These are phyloP conservation scores for Hypoxylon intermedium DNA, from an alignment of 495 filamentous ascomycete genomes.

Conservation along the genomic window DNA sequence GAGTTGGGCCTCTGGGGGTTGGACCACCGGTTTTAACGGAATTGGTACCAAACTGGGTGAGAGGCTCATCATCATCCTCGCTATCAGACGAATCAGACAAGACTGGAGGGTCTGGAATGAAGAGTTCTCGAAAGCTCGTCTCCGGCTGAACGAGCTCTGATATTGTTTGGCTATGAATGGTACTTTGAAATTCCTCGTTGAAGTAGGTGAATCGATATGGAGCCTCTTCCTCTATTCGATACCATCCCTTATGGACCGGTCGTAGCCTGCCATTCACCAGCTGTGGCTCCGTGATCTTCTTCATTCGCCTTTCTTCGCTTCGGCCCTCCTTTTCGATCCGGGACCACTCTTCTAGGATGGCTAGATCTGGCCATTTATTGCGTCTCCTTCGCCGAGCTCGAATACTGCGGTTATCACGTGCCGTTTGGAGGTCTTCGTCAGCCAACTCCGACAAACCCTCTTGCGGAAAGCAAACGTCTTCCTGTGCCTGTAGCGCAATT, in stretches of 20 bases:
- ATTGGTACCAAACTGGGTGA: slow-evolving; percentile 9
- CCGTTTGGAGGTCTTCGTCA: slow-evolving; percentile 68
- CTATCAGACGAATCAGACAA: slow-evolving; percentile 68
- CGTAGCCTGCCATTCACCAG: slow-evolving; percentile 87
- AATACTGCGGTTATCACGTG: slow-evolving; percentile 33
- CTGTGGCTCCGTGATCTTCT: slow-evolving; percentile 92
- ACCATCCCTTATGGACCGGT: slow-evolving; percentile 81
- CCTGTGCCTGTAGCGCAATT: slow-evolving; percentile 65
- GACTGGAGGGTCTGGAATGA: slow-evolving; percentile 64
- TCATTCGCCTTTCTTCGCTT: slow-evolving; percentile 83
- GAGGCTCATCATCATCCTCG: slow-evolving; percentile 58
- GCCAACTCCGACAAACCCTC: slow-evolving; percentile 79
- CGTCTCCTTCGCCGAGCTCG: slow-evolving; percentile 61
- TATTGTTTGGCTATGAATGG: slow-evolving; percentile 93
- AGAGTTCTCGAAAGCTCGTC: slow-evolving; percentile 81
- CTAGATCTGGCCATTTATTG: slow-evolving; percentile 65
- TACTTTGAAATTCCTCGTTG: slow-evolving; percentile 93
- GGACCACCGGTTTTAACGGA: slow-evolving; percentile 25
- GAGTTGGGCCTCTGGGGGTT: slow-evolving; percentile 35
- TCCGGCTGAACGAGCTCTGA: slow-evolving; percentile 89
- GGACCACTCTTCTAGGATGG: slow-evolving; percentile 88
- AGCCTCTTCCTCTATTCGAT: slow-evolving; percentile 83
- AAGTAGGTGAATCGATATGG: slow-evolving; percentile 98
- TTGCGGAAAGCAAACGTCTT: slow-evolving; percentile 92
- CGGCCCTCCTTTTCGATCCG: slow-evolving; percentile 88